Evolutionary conservation across 768 basidiomycete species (phyloP).

Genomic region (Nidula microcarpa): DNA sequence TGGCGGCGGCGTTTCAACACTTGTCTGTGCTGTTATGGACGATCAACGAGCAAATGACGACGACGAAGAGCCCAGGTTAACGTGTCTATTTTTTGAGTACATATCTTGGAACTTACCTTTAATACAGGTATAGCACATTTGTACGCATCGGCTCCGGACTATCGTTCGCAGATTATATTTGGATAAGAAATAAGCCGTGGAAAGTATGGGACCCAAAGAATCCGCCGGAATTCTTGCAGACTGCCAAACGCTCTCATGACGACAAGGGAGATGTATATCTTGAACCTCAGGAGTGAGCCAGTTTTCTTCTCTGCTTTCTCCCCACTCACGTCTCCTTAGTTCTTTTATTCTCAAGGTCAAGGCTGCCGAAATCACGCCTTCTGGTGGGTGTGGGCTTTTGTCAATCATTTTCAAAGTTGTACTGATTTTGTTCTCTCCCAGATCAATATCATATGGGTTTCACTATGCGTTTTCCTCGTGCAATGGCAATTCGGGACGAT

Average conservation of each 20-base stretch:
- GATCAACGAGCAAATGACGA: slow-evolving; percentile 54
- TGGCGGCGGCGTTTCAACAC: slow-evolving; percentile 83
- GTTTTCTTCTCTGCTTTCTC: not conserved
- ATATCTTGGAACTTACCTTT: not conserved
- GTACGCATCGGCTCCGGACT: slow-evolving; percentile 90
- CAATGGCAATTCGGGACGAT: slow-evolving; percentile 76
- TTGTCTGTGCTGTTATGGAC: slow-evolving; percentile 87
- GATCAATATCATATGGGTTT: slow-evolving; percentile 83
- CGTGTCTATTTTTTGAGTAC: not conserved
- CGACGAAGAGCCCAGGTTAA: slow-evolving; percentile 65
- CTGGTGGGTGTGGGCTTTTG: slow-evolving; percentile 40
- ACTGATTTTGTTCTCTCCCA: slow-evolving; percentile 11
- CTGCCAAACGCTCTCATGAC: slow-evolving; percentile 57
- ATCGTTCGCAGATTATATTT: slow-evolving; percentile 80
- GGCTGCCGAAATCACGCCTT: slow-evolving; percentile 82
- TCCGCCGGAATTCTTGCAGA: slow-evolving; percentile 68
- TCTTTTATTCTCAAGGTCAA: slow-evolving; percentile 94
- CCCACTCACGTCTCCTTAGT: slow-evolving; percentile 21
- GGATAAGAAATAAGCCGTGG: slow-evolving; percentile 83
- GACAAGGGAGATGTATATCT: slow-evolving; percentile 92
- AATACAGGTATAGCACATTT: slow-evolving; percentile 75
- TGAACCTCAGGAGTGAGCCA: slow-evolving; percentile 77
- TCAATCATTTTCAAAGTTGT: not conserved
- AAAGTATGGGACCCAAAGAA: slow-evolving; percentile 72
- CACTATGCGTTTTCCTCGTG: slow-evolving; percentile 95